Base-by-base conservation (phyloP, 2,329 filamentous ascomycete genomes). In the Fusarium fujikuroi region DNA sequence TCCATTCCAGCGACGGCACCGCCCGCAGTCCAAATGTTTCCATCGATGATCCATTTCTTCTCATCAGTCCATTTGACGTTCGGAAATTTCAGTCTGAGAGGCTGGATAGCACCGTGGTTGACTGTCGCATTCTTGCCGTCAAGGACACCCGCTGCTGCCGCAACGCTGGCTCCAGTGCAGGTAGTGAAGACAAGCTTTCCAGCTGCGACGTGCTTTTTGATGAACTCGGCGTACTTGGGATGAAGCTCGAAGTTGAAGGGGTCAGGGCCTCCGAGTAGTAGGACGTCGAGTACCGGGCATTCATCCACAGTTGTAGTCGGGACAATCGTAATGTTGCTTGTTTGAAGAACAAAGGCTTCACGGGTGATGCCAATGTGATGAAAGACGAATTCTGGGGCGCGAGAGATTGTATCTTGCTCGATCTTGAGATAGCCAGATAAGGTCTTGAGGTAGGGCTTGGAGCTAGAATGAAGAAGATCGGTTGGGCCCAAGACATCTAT, bases 1-100 rank as follows among this genome's bases (percentile, higher is more conserved):
- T 86, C 85, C 77, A 85, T 86, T 0, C 84, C 85, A 9, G 85
- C 84, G 21, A 83, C 75, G 0, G 85, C 83, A 19, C 85, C 85
- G 3, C 80, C 81, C 0, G 81, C 82, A 5, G 85, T 87, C 85
- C 85, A 87, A 36, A 86, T 79, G 42, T 86, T 85, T 2, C 80
- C 82, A 54, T 86, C 84, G 2, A 83, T 63, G 61, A 85, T 76
- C 84, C 85, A 87, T 69, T 86, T 83, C 64, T 80, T 81, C 32
- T 84, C 80, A 34, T 71, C 77, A 2, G 80, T 80, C 85, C 85
- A 87, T 8, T 84, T 81, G 16, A 86, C 84, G 2, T 83, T 79
- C 0, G 85, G 83, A 9, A 77, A 81, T 12, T 73, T 66, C 32
- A 79, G 69, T 59, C 76, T 80, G 1, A 81, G 75, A 59, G 73